Conservation (phyloP, 345 rosid species). For the Boechera stricta region DNA sequence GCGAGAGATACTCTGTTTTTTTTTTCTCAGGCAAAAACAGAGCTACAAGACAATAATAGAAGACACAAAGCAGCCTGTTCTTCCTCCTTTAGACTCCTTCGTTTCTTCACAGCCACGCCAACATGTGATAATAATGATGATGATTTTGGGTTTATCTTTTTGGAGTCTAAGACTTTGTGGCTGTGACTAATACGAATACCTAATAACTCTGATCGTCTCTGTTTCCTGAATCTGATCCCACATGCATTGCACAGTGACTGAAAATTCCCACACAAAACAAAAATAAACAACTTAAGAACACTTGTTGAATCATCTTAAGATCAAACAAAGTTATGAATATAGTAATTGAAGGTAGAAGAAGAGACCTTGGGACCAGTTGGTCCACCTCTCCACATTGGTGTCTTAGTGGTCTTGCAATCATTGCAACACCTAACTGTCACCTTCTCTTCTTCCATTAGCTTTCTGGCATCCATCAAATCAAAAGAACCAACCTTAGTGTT, state of each 20-base stretch:
- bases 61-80: conserved; percentile 85
- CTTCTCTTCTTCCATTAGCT: conserved; percentile 42
- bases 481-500: conserved; percentile 26
- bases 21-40: conserved; percentile 52
- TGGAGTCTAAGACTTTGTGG: conserved; percentile 37
- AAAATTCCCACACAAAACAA: neutral
- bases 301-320: neutral
- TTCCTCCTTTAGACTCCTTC: conserved; percentile 66
- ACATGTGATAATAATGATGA: conserved; percentile 3
- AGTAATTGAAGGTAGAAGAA: conserved; percentile 9
- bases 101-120: conserved; percentile 57
- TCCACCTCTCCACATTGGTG: conserved; percentile 95
- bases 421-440: conserved; percentile 57
- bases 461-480: conserved; percentile 7
- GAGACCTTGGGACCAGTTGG: conserved; percentile 87
- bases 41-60: conserved; percentile 72
- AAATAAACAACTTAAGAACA: neutral
- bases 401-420: conserved; percentile 77
- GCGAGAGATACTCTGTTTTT: conserved; percentile 2
- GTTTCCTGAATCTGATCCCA: conserved; percentile 84
- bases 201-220: conserved; percentile 48
- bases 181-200: conserved; percentile 38
- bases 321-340: neutral
- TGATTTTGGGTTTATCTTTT: conserved; percentile 27
- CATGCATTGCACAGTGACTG: conserved; percentile 95